Conservation (phyloP, 1,139 yeast species). For the Taphrina flavorubra region DNA sequence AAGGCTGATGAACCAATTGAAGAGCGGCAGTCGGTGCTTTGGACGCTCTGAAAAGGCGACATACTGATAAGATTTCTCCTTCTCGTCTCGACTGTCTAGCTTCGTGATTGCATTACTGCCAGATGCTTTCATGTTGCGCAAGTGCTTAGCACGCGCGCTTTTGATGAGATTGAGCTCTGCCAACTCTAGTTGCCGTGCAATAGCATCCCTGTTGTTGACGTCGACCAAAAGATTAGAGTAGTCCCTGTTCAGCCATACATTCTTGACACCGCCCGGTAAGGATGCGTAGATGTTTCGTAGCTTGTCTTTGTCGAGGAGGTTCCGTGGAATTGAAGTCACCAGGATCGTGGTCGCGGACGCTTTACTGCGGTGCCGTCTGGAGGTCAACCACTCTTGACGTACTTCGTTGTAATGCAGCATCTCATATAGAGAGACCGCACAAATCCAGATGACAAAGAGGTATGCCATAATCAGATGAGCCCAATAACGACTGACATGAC, state of each 20-base stretch:
- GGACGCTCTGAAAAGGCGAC: constrained; percentile 82
- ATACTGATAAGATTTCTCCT: constrained; percentile 52
- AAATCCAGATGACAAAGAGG: constrained; percentile 71
- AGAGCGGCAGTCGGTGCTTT: constrained; percentile 62
- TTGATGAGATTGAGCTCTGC: constrained; percentile 68
- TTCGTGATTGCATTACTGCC: constrained; percentile 48
- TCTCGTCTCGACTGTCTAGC: background rate
- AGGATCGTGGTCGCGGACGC: constrained; percentile 67
- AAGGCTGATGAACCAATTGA: constrained; percentile 20
- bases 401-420: constrained; percentile 76
- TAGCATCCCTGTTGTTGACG: constrained; percentile 65
- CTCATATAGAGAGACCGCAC: constrained; percentile 80
- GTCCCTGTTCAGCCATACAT: constrained; percentile 77
- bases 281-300: constrained; percentile 63
- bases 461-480: constrained; percentile 87
- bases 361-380: constrained; percentile 73
- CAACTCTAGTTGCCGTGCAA: constrained; percentile 71
- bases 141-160: constrained; percentile 58
- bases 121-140: constrained; percentile 57
- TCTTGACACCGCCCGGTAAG: constrained; percentile 63
- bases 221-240: constrained; percentile 63
- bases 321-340: constrained; percentile 80
- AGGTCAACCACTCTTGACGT: constrained; percentile 79
- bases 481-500: constrained; percentile 65
- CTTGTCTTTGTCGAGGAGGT: constrained; percentile 66